Evolutionary conservation across 148 eudicot genomes (phyloP), one percentile per base, ranked within the genome.

Genomic region (Camellia granthamiana): DNA sequence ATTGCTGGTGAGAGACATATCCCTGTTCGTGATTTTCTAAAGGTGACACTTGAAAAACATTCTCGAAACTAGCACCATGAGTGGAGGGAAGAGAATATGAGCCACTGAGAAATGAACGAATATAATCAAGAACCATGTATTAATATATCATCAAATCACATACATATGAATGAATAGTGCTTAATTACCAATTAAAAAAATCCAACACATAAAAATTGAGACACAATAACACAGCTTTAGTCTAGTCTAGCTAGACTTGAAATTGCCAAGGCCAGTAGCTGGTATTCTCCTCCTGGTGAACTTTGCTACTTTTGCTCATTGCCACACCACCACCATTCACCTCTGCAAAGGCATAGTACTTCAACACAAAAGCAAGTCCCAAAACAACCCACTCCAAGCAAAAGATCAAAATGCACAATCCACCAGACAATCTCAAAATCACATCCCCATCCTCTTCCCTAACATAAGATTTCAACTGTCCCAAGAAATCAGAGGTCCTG

Each of bases 371-470:
- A 0, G 90, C 86, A 13, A 89, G 77, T 0, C 88, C 79, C 30
- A 89, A 62, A 18, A 84, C 92, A 14, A 86, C 69, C 90, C 90
- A 89, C 46, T 89, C 92, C 75, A 89, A 70, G 61, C 77, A 78
- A 21, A 89, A 89, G 3, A 89, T 86, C 7, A 82, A 66, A 0
- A 81, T 80, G 69, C 90, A 88, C 44, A 89, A 80, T 0, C 88
- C 92, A 69, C 92, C 92, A 0, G 52, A 4, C 46, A 89, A 52
- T 60, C 80, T 89, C 82, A 89, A 55, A 0, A 89, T 89, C 83
- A 89, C 78, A 0, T 62, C 89, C 4, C 79, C 93, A 78, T 86
- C 87, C 3, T 81, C 81, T 43, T 89, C 91, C 65, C 84, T 86
- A 5, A 90, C 93, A 72, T 90, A 90, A 0, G 90, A 86, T 30